phyloP scores from a whole-genome alignment of 2,329 filamentous ascomycete species.

The Aspergillus aculeatinus region DNA sequence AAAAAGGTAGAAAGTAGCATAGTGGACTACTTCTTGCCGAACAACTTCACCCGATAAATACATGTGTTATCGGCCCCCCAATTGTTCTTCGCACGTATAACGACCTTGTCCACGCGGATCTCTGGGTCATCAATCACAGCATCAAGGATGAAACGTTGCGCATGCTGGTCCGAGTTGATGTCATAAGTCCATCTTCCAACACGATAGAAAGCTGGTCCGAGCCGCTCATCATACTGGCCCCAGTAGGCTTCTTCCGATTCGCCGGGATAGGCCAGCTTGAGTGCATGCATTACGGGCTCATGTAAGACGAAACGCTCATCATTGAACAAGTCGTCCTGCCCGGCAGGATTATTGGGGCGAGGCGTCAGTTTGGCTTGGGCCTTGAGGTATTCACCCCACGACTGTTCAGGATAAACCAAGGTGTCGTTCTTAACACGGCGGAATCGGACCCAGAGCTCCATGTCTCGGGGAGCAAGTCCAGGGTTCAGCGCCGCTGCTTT shows the following conservation, averaged over 20 bases:
- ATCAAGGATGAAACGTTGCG: conserved; percentile 42
- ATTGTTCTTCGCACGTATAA: conserved; percentile 44
- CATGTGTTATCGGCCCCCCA: conserved; percentile 47
- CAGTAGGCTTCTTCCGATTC: conserved; percentile 36
- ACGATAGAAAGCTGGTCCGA: conserved; percentile 41
- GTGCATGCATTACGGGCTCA: conserved; percentile 27
- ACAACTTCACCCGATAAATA: conserved; percentile 47
- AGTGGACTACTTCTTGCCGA: conserved; percentile 35
- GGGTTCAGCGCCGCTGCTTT: conserved; percentile 62
- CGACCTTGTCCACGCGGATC: conserved; percentile 40
- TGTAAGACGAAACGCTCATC: conserved; percentile 26
- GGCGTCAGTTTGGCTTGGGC: neutral
- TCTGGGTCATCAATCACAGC: conserved; percentile 37
- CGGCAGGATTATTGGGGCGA: conserved; percentile 5
- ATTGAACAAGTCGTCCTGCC: conserved; percentile 9
- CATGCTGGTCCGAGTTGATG: conserved; percentile 31
- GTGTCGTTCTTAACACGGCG: conserved; percentile 2
- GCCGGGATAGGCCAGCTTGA: conserved; percentile 11
- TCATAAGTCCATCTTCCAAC: conserved; percentile 43
- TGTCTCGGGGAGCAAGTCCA: conserved; percentile 60
- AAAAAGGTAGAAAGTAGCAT: neutral
- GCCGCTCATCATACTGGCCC: conserved; percentile 27
- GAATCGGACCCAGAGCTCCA: conserved; percentile 69
- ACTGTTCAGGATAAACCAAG: neutral
- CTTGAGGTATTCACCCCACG: neutral